Conservation (phyloP, 2,329 filamentous ascomycete species). For the Diaporthe caulivora region DNA sequence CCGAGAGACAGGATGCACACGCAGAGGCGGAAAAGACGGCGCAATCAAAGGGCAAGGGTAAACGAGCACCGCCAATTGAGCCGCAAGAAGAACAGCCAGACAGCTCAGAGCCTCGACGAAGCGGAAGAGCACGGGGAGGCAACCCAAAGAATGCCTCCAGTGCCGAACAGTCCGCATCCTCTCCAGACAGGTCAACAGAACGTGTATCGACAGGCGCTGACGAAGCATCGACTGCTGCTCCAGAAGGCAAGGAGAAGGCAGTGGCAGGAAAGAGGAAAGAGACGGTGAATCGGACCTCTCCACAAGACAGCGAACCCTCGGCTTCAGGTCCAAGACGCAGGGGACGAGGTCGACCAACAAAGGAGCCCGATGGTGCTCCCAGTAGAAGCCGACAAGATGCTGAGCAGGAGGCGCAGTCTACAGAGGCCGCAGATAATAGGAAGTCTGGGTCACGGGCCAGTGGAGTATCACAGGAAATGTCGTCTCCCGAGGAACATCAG, state of each 20-base stretch:
- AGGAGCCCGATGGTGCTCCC: background rate
- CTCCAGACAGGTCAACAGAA: background rate
- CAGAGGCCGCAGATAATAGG: background rate
- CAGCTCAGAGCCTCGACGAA: constrained; percentile 28
- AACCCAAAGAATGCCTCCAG: constrained; percentile 6
- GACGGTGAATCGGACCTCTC: constrained; percentile 2
- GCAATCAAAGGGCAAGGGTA: constrained; percentile 16
- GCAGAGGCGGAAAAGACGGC: background rate
- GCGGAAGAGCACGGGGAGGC: constrained; percentile 11
- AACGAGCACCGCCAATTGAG: constrained; percentile 34
- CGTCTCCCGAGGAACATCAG: background rate
- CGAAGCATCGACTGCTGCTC: background rate
- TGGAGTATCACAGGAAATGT: background rate
- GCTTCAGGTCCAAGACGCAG: constrained; percentile 27
- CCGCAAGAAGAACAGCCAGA: constrained; percentile 43
- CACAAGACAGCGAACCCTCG: background rate
- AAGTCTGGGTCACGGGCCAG: background rate
- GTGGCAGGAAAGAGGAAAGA: background rate
- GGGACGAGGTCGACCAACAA: constrained; percentile 13
- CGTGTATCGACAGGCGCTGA: background rate
- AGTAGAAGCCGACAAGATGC: background rate
- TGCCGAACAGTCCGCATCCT: background rate
- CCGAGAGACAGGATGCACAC: background rate
- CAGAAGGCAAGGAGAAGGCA: background rate
- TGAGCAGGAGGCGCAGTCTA: constrained; percentile 8